Evolutionary conservation across 2,329 filamentous ascomycete genomes (phyloP).

Genomic region (Fusarium miscanthi): DNA sequence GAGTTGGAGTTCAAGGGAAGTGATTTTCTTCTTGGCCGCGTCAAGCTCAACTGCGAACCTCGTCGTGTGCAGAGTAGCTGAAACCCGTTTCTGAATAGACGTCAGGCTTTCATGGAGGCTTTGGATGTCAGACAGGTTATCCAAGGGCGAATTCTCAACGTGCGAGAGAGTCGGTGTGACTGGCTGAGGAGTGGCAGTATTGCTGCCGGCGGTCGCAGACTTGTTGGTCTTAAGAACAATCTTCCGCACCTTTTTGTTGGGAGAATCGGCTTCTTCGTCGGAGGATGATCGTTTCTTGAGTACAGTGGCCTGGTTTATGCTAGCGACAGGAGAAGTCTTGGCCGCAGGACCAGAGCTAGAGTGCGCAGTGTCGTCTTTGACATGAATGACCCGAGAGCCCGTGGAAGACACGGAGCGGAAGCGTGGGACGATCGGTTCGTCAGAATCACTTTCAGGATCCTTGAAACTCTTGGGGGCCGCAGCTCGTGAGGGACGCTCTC

Average conservation of each 20-base stretch:
- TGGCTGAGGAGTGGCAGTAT: neutral
- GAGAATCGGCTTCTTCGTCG: neutral
- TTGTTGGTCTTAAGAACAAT: constrained; percentile 4
- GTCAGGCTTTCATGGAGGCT: neutral
- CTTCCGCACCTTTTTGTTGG: constrained; percentile 13
- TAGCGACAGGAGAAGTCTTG: neutral
- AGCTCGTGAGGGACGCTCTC: constrained; percentile 16
- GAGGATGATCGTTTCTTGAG: constrained; percentile 1
- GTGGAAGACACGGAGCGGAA: neutral
- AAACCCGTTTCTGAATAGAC: neutral
- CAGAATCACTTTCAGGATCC: constrained; percentile 6
- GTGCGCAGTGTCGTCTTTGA: neutral
- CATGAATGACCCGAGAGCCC: neutral
- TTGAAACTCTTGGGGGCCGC: constrained; percentile 15
- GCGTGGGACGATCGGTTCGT: neutral
- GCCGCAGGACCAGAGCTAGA: neutral
- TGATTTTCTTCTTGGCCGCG: neutral
- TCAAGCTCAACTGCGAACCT: neutral
- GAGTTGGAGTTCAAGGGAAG: neutral
- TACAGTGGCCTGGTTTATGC: neutral
- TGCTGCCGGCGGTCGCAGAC: neutral
- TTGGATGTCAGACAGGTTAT: neutral
- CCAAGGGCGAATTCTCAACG: neutral
- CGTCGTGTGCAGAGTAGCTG: neutral
- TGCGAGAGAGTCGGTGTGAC: neutral